phyloP scores from a whole-genome alignment of 2,329 filamentous ascomycete genomes.

The Alternaria postmessia region DNA sequence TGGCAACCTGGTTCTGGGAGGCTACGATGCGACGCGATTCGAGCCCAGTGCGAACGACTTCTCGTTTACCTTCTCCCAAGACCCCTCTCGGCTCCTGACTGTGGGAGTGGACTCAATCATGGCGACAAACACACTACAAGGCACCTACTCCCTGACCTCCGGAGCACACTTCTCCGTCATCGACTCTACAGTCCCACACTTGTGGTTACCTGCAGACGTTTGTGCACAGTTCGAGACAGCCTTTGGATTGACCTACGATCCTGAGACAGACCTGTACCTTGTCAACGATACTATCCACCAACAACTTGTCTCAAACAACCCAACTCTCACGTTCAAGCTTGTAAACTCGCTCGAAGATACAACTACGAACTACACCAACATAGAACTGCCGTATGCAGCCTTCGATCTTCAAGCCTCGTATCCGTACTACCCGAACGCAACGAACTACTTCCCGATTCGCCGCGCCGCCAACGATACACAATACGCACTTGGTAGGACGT shows the following conservation, averaged over 20 bases:
- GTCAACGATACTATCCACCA: slow-evolving; percentile 50
- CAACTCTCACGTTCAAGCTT: slow-evolving; percentile 51
- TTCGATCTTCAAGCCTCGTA: slow-evolving; percentile 59
- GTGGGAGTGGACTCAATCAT: slow-evolving; percentile 46
- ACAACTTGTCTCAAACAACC: slow-evolving; percentile 40
- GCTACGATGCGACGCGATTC: slow-evolving; percentile 53
- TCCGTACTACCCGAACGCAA: slow-evolving; percentile 67
- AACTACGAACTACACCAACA: slow-evolving; percentile 50
- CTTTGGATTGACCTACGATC: slow-evolving; percentile 53
- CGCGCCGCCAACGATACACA: slow-evolving; percentile 63
- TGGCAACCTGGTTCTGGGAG: slow-evolving; percentile 52
- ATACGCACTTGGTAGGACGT: slow-evolving; percentile 70
- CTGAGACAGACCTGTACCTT: slow-evolving; percentile 48
- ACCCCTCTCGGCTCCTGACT: slow-evolving; percentile 42
- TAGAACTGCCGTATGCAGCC: slow-evolving; percentile 57
- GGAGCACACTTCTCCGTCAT: slow-evolving; percentile 47
- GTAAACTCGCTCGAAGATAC: slow-evolving; percentile 42
- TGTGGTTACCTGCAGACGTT: slow-evolving; percentile 52
- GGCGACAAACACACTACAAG: slow-evolving; percentile 42
- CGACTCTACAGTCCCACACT: slow-evolving; percentile 52
- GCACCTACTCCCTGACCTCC: slow-evolving; percentile 46
- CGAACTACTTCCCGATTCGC: slow-evolving; percentile 72
- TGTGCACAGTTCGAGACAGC: slow-evolving; percentile 52
- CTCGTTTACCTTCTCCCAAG: slow-evolving; percentile 44
- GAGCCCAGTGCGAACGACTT: slow-evolving; percentile 38